Base-by-base conservation (phyloP, 1,284 basidiomycete species). In the Puccinia horiana region DNA sequence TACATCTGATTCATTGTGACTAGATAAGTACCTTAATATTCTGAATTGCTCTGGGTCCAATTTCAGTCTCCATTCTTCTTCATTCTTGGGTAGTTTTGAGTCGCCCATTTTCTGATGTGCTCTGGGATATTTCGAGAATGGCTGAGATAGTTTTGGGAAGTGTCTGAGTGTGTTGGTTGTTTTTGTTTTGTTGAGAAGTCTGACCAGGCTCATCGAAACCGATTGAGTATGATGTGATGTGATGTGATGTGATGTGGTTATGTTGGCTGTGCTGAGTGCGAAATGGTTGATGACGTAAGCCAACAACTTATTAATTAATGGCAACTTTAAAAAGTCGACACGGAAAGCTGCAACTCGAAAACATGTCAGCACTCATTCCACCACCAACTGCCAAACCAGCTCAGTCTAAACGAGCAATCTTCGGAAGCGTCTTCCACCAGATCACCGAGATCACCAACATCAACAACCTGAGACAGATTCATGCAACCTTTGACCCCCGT, bases 1-100 rank as follows among this genome's bases (percentile, higher is more conserved):
- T n/a, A n/a, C n/a, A n/a, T n/a, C 8, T 49, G 67, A 52, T 37
- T 54, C 35, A 26, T 16, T 52, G 56, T 58, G 40, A 26, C 12
- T 37, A 11, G 26, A 63, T n/a, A 18, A n/a, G 32, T 29, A 79
- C 77, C 77, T 69, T 49, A 79, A 35, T 47, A 79, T 79, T 40
- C 67, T 69, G 44, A 70, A 79, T 72, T 79, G 77, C 58, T 79
- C 65, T 56, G 77, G 67, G 52, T 52, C 23, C 14, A 79, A 52
- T 70, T 56, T 70, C n/a, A 79, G 65, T 79, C 26, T 72, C 77
- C 77, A 79, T 58, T 79, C 77, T 58, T 79, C 32, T 58, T 79
- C 77, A 26, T 47, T 79, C n/a, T 79, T 70, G 29, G 76, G 76
- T 26, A 69, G 40, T 12, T 69, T 69, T 69, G 42, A 61, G 9